Evolutionary conservation across 495 filamentous ascomycete species (phyloP), one percentile per base, ranked within the genome.

Genomic region (Aspergillus steynii): DNA sequence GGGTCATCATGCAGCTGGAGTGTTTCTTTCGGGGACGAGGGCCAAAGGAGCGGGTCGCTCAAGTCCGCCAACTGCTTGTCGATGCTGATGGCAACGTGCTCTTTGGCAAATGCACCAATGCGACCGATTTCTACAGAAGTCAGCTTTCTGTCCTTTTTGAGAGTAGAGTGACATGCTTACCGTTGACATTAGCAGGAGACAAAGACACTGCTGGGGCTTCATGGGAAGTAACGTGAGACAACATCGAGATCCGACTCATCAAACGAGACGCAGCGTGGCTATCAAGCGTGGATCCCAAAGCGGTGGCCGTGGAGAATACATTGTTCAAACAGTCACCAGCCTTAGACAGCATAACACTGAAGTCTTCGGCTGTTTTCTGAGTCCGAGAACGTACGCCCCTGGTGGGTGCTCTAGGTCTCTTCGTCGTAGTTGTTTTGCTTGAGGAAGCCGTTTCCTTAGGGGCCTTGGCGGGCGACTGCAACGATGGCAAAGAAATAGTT

Each of bases 401-500:
- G 5, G 71, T 61, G 5, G 76, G 66, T 7, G 71, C 69, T 57
- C 68, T 69, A 4, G 71, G 60, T 46, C 52, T 72, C 37, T 67
- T 70, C 7, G 65, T 29, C 15, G 75, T 59, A 9, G 69, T 48
- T 51, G 70, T 48, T 49, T 71, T 76, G 37, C 60, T 51, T 49
- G 58, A 57, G 6, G 61, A n/a, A 15, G 8, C 60, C 5, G 58
- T 8, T 54, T 72, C 67, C 32, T 71, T 65, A 25, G 58, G 58
- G 26, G 54, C 53, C 50, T 69, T 74, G 49, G 53, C 62, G 1
- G 72, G 69, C 4, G 72, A 64, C 45, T 70, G 69, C 34, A 92
- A 77, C 3, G 90, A 86, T 8, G 92, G 92, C 61, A 92, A 84
- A 0, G 90, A 92, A 34, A 95, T 88, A 4, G 92, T 96, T 5